These are phyloP conservation scores for Shiraia bambusicola DNA, from an alignment of 2,329 filamentous ascomycete genomes.

Conservation along the genomic window DNA sequence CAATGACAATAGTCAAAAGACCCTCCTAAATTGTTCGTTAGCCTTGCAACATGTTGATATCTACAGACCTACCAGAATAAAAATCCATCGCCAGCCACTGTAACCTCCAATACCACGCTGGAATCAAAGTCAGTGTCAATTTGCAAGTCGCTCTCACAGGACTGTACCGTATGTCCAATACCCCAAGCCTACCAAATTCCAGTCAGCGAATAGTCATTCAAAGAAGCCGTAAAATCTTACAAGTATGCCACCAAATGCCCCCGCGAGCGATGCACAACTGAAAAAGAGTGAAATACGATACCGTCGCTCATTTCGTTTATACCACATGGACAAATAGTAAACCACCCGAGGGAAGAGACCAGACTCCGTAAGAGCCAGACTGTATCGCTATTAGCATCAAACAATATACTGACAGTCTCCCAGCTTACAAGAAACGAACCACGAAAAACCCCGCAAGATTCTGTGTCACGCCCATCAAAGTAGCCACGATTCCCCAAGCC, in stretches of 20 bases:
- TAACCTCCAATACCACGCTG: constrained; percentile 46
- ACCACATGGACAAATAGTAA: constrained; percentile 65
- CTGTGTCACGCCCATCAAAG: constrained; percentile 53
- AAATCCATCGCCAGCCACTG: constrained; percentile 46
- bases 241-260: constrained; percentile 63
- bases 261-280: constrained; percentile 58
- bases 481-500: constrained; percentile 53
- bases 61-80: constrained; percentile 37
- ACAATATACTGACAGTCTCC: too few relatives aligned
- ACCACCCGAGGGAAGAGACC: constrained; percentile 47
- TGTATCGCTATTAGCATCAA: neutral
- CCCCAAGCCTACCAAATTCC: constrained; percentile 45
- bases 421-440: constrained; percentile 49
- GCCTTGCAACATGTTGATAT: neutral
- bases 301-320: constrained; percentile 60
- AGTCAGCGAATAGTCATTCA: neutral
- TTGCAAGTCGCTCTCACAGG: too few relatives aligned
- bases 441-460: constrained; percentile 50
- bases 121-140: too few relatives aligned
- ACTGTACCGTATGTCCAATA: constrained; percentile 61
- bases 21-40: constrained; percentile 33
- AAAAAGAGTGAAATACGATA: constrained; percentile 63
- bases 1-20: constrained; percentile 40
- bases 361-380: constrained; percentile 39
- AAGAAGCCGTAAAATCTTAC: neutral